Evolutionary conservation across 176 grass and related monocot species (phyloP).

Genomic region (Tuctoria greenei): DNA sequence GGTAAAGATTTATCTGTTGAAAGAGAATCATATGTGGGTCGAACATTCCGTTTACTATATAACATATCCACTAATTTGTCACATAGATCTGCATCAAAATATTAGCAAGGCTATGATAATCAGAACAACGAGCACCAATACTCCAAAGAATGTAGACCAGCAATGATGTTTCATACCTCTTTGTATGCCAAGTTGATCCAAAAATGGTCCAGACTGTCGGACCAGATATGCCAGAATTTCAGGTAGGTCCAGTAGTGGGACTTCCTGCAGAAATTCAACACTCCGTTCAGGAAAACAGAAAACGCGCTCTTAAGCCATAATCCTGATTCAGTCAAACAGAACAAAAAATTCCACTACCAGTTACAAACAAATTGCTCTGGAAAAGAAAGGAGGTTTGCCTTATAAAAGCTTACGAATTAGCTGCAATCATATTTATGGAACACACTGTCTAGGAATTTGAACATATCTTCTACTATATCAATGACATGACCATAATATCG

Average conservation of each 20-base stretch:
- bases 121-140: constrained; percentile 1
- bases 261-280: constrained; percentile 48
- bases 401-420: constrained; percentile 9
- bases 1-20: constrained; percentile 48
- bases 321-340: constrained; percentile 14
- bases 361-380: neutral
- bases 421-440: neutral
- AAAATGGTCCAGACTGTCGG: constrained; percentile 74
- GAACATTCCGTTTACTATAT: constrained; percentile 56
- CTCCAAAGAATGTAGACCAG: neutral
- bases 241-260: constrained; percentile 62
- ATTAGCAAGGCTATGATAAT: constrained; percentile 12
- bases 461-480: no score
- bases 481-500: no score
- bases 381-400: neutral
- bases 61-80: constrained; percentile 63
- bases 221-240: constrained; percentile 78
- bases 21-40: constrained; percentile 45
- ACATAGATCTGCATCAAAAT: constrained; percentile 63
- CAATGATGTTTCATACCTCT: constrained; percentile 49
- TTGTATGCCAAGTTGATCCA: constrained; percentile 79
- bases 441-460: neutral
- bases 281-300: constrained; percentile 31
- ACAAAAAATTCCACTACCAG: neutral
- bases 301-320: constrained; percentile 7